These are phyloP conservation scores for Daldinia bambusicola DNA, from an alignment of 495 filamentous ascomycete genomes.

Conservation along the genomic window DNA sequence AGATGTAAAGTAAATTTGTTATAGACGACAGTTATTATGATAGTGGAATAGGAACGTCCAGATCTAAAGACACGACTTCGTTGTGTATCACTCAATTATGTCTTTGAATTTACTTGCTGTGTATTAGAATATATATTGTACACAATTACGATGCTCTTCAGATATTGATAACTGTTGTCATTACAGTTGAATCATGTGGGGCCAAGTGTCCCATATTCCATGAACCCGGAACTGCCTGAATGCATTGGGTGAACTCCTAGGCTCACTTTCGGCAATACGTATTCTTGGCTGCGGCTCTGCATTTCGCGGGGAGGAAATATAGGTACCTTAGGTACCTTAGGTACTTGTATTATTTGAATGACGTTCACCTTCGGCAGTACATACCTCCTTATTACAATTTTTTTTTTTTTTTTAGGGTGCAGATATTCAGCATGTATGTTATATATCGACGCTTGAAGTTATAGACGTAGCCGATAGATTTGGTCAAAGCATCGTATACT, in stretches of 20 bases:
- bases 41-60: not conserved
- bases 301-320: not conserved
- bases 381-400: no score
- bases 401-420: no score
- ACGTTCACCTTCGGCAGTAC: no score
- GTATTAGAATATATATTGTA: not conserved
- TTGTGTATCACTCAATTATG: not conserved
- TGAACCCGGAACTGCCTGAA: constrained; percentile 39
- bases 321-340: no score
- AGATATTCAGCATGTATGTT: no score
- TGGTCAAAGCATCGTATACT: no score
- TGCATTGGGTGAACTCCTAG: not conserved
- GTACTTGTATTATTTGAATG: no score
- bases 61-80: not conserved
- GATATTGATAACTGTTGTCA: not conserved
- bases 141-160: not conserved
- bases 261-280: constrained; percentile 26
- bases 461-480: no score
- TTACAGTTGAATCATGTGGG: constrained; percentile 3
- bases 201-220: constrained; percentile 17
- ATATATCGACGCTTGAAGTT: no score
- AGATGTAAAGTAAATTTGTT: not conserved
- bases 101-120: not conserved
- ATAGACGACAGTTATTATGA: not conserved
- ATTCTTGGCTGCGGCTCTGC: constrained; percentile 12